Evolutionary conservation across 148 eudicot species (phyloP).

Genomic region (Rhododendron vialii): DNA sequence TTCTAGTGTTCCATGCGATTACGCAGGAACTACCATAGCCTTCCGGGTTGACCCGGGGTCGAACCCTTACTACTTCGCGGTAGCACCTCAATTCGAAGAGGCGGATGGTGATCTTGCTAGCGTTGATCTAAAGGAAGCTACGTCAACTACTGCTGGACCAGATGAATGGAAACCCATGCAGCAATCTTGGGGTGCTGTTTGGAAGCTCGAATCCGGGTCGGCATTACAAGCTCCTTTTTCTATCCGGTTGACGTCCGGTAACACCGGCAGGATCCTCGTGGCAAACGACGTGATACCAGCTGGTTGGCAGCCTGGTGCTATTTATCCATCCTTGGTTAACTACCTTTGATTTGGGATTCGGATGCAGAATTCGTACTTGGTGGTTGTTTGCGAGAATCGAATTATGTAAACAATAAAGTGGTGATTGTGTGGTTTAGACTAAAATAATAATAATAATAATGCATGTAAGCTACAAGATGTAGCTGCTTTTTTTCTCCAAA

Average conservation of each 20-base stretch:
- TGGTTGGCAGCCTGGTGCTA: constrained; percentile 37
- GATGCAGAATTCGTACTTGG: background rate
- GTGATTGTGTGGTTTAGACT: background rate
- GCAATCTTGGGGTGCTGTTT: constrained; percentile 47
- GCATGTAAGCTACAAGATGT: background rate
- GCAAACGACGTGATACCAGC: constrained; percentile 37
- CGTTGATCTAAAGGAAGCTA: constrained; percentile 24
- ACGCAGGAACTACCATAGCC: constrained; percentile 24
- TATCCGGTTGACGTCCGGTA: constrained; percentile 23
- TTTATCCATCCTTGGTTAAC: constrained; percentile 30
- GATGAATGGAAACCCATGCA: constrained; percentile 27
- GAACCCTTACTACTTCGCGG: constrained; percentile 31
- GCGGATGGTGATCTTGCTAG: constrained; percentile 40
- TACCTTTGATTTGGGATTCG: constrained; percentile 9
- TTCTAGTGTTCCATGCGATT: constrained; percentile 34
- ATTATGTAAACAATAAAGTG: too few relatives aligned
- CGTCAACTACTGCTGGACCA: background rate
- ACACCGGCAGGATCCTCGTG: constrained; percentile 12
- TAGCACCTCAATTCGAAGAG: constrained; percentile 31
- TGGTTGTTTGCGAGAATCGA: too few relatives aligned
- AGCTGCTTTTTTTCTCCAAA: too few relatives aligned
- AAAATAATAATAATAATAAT: background rate
- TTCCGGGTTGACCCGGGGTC: constrained; percentile 41
- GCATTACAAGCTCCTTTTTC: constrained; percentile 32
- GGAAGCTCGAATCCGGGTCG: constrained; percentile 31